Evolutionary conservation across 306 rosid species (phyloP).

Genomic region (Lithocarpus polystachyus): DNA sequence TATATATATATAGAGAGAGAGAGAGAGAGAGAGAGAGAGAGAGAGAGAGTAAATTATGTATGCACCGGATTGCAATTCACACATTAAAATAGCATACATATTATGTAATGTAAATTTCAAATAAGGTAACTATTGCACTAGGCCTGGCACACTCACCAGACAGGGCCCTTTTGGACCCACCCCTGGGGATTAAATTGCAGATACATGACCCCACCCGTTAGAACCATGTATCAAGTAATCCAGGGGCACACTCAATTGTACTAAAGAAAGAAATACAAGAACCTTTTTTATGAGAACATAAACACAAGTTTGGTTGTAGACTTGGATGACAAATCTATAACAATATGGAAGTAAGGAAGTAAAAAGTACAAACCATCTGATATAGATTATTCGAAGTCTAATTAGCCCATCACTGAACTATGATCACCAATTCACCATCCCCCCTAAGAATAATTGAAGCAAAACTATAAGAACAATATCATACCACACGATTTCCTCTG

Average conservation of each 20-base stretch:
- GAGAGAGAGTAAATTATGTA: not conserved
- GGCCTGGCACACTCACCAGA: not conserved
- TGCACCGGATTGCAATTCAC: not conserved
- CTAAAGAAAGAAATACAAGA: not conserved
- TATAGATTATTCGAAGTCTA: not conserved
- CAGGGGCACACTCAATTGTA: not conserved
- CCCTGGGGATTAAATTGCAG: too few relatives aligned
- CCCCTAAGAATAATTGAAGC: not conserved
- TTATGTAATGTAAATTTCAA: not conserved
- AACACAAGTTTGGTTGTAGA: not conserved
- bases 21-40: not conserved
- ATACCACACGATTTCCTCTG: conserved; percentile 76
- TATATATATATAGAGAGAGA: not conserved
- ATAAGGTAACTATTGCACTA: not conserved
- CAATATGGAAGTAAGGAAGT: too few relatives aligned
- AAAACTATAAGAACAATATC: conserved; percentile 23
- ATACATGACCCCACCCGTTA: too few relatives aligned
- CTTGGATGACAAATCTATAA: not conserved
- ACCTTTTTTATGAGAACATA: not conserved
- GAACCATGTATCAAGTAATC: too few relatives aligned
- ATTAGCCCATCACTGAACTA: not conserved
- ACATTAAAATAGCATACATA: not conserved
- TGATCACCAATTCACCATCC: not conserved
- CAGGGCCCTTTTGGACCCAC: too few relatives aligned
- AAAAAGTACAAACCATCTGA: not conserved